Evolutionary conservation across 495 filamentous ascomycete genomes (phyloP), one percentile per base, ranked within the genome.

Genomic region (Neohortaea acidophila): DNA sequence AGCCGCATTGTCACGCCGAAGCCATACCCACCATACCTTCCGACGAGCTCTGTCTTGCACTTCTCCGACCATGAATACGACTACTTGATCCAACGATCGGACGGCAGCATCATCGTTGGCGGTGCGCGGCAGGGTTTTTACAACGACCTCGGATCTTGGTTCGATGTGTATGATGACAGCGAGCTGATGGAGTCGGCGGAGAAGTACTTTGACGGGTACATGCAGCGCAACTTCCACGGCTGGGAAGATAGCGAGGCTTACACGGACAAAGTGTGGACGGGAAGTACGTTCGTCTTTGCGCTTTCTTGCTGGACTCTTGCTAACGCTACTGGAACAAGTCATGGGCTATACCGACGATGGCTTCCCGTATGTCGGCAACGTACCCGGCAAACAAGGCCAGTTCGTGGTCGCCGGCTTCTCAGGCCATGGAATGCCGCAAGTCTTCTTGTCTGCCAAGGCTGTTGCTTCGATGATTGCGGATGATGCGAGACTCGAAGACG

Each of bases 371-470:
- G 52, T 70, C 21, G 69, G 69, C 11, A 31, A 39, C 23, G 56
- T 72, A 5, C 70, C 69, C 2, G 59, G 51, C 2, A 44, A 51
- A 21, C 29, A 56, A 4, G 59, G 55, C 4, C 57, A 63, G 34
- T 73, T 47, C 39, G 56, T 75, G 12, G 38, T 64, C 25, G 66
- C 68, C 1, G 67, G 67, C 0, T 72, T 70, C 51, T 65, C 70
- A 41, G 69, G 69, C 3, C 64, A 65, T 44, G 69, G 70, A 0
- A 75, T 72, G 68, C 54, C 68, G 4, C 42, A 64, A 14, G 62
- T 67, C 38, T 68, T 58, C 42, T 47, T 61, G 0, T 45, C 56
- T 0, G 57, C 60, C 7, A 59, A 59, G 34, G 66, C 59, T 2
- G 49, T 74, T 27, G 63, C 61, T 13, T 52, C 56, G 31, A 71